A percentile compares a stretch with the other conserved stretches of the same genome.
These are phyloP conservation scores for Juncus effusus DNA, from an alignment of 176 grass and related monocot genomes.

Conservation along the genomic window DNA sequence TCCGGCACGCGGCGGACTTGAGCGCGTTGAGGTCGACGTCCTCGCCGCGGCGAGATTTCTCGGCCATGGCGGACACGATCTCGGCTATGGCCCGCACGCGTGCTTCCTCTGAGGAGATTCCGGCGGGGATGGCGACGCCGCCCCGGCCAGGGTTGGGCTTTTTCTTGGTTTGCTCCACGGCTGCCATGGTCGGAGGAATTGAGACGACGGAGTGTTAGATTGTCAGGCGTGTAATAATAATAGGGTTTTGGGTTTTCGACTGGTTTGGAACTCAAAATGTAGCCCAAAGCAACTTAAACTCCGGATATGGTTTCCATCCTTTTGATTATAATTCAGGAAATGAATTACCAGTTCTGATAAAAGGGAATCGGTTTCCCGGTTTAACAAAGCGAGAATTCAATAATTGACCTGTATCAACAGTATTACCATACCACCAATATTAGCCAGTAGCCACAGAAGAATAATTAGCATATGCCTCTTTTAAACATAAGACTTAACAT, in stretches of 20 bases:
- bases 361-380: too few relatives aligned
- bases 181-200: slow-evolving; percentile 19
- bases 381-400: too few relatives aligned
- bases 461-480: too few relatives aligned
- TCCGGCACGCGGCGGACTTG: slow-evolving; percentile 85
- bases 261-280: too few relatives aligned
- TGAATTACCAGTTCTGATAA: too few relatives aligned
- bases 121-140: slow-evolving; percentile 58
- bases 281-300: neutral
- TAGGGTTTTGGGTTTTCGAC: slow-evolving; percentile 14
- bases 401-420: too few relatives aligned
- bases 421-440: too few relatives aligned
- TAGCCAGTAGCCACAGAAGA: too few relatives aligned
- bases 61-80: slow-evolving; percentile 95
- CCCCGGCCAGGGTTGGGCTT: slow-evolving; percentile 82
- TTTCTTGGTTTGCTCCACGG: slow-evolving; percentile 44
- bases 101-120: slow-evolving; percentile 85
- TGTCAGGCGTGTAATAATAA: slow-evolving; percentile 19
- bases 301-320: neutral
- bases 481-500: too few relatives aligned
- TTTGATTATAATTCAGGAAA: too few relatives aligned
- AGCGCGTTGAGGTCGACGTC: slow-evolving; percentile 93
- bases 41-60: slow-evolving; percentile 86
- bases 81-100: slow-evolving; percentile 90
- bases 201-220: slow-evolving; percentile 24